Evolutionary conservation across 345 rosid genomes (phyloP), one percentile per base, ranked within the genome.

Genomic region (Balakata baccata): DNA sequence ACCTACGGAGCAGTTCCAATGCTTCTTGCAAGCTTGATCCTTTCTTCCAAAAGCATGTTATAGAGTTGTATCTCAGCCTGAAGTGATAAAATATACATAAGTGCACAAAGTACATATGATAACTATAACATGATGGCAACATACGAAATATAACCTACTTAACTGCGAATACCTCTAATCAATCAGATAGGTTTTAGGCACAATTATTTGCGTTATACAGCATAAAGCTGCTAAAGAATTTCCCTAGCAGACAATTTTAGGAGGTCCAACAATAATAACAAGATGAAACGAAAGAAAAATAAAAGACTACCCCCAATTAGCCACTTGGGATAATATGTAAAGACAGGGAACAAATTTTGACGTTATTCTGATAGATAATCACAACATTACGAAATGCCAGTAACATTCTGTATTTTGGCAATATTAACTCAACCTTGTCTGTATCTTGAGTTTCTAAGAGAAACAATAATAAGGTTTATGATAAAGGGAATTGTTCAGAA

Each of bases 1-100:
- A 76, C 86, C 18, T 83, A 85, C 86, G 86, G 88, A 63, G 88
- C 88, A 73, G 88, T 85, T 75, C 88, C 83, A n/a, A 74, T 53
- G 61, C 70, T 64, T 79, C 84, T 81, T 29, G 88, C 88, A 67
- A 85, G 81, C 74, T 81, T 81, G 61, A 75, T 74, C 74, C 88
- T 79, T 80, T 83, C 86, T 66, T 79, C 86, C 63, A 85, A 63
- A 63, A 85, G 86, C 81, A 72, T 65, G 71, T 70, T 78, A 77
- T 81, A 85, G 46, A 85, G 74, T 69, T 81, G 64, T 66, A 59
- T 66, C 75, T 85, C 88, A 5, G 77, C 81, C 88, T 85, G 84
- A 38, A 61, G 18, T 66, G 69, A 51, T 47, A 71, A 39, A 66
- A 64, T 68, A 43, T 61, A 29, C 34, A 29, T 12, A 52, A 54